Conservation (phyloP, 2,329 filamentous ascomycete species). For the Colletotrichum sp. region DNA sequence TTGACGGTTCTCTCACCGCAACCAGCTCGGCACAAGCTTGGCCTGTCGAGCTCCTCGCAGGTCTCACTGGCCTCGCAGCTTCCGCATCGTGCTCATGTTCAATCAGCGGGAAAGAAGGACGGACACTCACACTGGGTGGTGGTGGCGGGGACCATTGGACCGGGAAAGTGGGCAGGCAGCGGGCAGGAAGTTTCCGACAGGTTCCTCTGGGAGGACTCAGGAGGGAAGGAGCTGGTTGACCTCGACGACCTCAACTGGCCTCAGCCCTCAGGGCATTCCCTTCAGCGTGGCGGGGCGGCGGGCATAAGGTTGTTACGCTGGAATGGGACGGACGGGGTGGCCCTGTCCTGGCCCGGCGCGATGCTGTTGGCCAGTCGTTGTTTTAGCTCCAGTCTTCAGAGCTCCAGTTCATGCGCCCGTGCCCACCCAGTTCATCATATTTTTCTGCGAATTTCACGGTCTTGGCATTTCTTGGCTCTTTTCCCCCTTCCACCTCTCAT, state of each 20-base stretch:
- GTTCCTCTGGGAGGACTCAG: neutral
- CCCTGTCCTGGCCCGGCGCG: neutral
- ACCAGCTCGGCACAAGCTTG: neutral
- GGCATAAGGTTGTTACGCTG: neutral
- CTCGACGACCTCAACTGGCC: neutral
- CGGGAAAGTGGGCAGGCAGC: neutral
- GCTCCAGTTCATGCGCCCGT: conserved; percentile 1
- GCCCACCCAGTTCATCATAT: conserved; percentile 1
- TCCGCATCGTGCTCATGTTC: neutral
- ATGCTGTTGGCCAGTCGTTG: neutral
- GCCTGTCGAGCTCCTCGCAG: neutral
- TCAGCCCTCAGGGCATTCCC: neutral
- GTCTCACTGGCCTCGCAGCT: too few relatives aligned
- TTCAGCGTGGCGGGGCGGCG: neutral
- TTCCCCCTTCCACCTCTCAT: conserved; percentile 13
- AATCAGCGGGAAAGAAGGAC: neutral
- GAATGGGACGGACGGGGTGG: neutral
- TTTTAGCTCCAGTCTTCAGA: neutral
- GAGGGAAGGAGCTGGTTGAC: neutral
- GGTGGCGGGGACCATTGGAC: neutral
- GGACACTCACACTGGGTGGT: too few relatives aligned
- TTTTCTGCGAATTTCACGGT: conserved; percentile 11
- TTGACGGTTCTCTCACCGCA: neutral
- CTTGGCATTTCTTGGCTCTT: conserved; percentile 19
- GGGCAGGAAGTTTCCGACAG: neutral